Evolutionary conservation across 2,329 filamentous ascomycete genomes (phyloP).

Genomic region (Colletotrichum lini): DNA sequence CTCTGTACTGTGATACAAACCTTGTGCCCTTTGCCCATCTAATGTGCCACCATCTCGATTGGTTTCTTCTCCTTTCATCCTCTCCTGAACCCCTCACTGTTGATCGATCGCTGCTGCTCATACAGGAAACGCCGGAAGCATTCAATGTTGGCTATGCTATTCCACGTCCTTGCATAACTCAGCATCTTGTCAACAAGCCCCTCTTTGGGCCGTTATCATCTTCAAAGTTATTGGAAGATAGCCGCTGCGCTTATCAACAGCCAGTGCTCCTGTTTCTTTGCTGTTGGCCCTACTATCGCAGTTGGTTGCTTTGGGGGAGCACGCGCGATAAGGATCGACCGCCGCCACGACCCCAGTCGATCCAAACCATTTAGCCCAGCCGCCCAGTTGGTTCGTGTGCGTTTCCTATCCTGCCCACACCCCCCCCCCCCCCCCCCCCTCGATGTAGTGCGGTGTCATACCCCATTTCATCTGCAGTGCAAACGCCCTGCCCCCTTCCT

Average conservation of each 20-base stretch:
- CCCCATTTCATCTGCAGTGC: conserved; percentile 11
- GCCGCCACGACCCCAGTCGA: conserved; percentile 43
- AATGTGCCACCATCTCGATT: background rate
- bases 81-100: background rate
- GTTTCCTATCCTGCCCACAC: background rate
- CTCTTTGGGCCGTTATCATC: background rate
- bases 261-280: conserved; percentile 13
- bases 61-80: background rate
- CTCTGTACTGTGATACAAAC: background rate
- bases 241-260: conserved; percentile 19
- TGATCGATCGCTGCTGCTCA: background rate
- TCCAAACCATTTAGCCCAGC: conserved; percentile 6
- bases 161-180: background rate
- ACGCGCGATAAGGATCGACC: conserved; percentile 50
- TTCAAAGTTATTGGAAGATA: background rate
- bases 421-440: background rate
- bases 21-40: background rate
- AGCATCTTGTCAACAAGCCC: background rate
- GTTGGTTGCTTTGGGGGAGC: conserved; percentile 41
- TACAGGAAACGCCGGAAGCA: background rate
- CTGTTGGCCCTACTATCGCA: conserved; percentile 1
- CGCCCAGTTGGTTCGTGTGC: conserved; percentile 2
- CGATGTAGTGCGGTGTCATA: background rate
- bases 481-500: conserved; percentile 6
- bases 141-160: background rate